Base-by-base conservation (phyloP, 176 grass and related monocot species). In the Eremochloa ophiuroides region DNA sequence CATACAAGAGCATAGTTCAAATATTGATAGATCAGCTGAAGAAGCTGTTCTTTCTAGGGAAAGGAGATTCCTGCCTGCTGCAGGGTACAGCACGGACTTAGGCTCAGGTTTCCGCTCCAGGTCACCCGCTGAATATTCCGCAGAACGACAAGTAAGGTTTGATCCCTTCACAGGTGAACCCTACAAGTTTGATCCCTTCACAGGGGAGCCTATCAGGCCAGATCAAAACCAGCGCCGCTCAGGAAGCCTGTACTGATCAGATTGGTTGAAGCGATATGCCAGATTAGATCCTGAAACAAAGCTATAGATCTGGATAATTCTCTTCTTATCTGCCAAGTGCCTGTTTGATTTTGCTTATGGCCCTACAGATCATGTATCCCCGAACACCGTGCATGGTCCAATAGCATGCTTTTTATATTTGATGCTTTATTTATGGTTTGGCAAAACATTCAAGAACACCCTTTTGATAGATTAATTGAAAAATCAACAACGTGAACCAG, bases 111-210 rank as follows among this genome's bases (percentile, higher is more conserved):
- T 62, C 14, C 76, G 43, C 16, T 78, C 81, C 62, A 83, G 72
- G 23, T 88, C 79, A 4, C 79, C 84, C 39, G 75, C 83, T 47
- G 82, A 94, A 83, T 69, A 73, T 63, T 88, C 85, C 14, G 27
- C 75, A 35, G 81, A 85, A 18, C 82, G 56, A 25, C 88, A 89
- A 74, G 79, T 86, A 39, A 85, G 76, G 91, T 97, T 90, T 78
- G 91, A 94, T 94, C 91, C 91, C 7, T 94, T 91, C 82, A 97
- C 91, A 11, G 94, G 91, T 13, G 86, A 94, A 70, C 87, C 89
- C 13, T 97, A 90, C 87, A 97, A 84, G 62, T 97, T 94, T 73
- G 91, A 97, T 76, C 94, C 91, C 65, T 97, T 90, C 83, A 94
- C 94, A 0, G 94, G 91, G 40, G 87, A 91, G 40, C 87, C 84